Base-by-base conservation (phyloP, 768 basidiomycete species). In the Podaxis sp. region DNA sequence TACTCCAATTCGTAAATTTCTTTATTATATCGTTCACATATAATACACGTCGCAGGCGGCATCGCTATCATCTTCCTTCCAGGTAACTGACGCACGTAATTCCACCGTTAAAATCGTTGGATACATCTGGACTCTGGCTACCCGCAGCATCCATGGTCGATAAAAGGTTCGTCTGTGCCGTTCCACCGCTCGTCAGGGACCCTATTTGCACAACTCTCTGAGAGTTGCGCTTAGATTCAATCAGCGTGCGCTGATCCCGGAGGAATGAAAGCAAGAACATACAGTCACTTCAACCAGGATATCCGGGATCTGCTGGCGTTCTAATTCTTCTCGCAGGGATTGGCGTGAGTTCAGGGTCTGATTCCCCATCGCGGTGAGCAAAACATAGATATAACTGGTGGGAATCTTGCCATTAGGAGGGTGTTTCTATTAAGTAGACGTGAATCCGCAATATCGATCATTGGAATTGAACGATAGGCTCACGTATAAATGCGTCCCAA, bases 401-500 rank as follows among this genome's bases (percentile, higher is more conserved):
- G 9, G 13, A 24, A 40, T 4, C 63, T 38, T 52, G 70, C 73
- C 67, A 69, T 63, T 11, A 74, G 55, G 2, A 74, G 65, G 1
- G 70, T 72, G 57, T 72, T 72, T n/a, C 73, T 72, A 52, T 22
- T 36, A 33, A 57, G 57, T 52, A n/a, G n/a, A 15, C 6, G 2
- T 39, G 54, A 22, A 8, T n/a, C 3, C 44, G 7, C 7, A 19
- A 7, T 22, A 52, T 17, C 33, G 36, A 17, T 22, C 3, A 17
- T 46, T 9, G 15, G 17, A n/a, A 22, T 26, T 2, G 2, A 2
- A n/a, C 5, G 51, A 3, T 9, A 4, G 5, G 64, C 72, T 52
- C 57, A 72, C 73, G 73, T 74, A 63, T 74, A 74, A 57, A 74
- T 72, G 28, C 73, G 64, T 33, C 71, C 73, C 68, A 72, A 63